These are phyloP conservation scores for Eleusine indica DNA, from an alignment of 176 grass and related monocot species.

Conservation along the genomic window DNA sequence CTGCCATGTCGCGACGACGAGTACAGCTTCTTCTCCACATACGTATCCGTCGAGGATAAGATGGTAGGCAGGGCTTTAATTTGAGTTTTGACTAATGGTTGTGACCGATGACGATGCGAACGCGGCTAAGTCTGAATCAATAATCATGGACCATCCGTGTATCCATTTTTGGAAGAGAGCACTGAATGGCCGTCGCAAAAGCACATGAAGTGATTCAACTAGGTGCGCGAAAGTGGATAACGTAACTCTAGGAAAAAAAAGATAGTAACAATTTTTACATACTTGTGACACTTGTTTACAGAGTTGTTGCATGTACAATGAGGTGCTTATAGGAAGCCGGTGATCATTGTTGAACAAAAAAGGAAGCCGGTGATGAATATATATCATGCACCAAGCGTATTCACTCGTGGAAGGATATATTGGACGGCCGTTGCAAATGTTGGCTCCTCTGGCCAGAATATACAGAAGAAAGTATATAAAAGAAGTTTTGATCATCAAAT, in stretches of 20 bases:
- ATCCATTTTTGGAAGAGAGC: no score
- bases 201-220: no score
- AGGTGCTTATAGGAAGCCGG: no score
- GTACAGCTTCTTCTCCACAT: not conserved
- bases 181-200: not conserved
- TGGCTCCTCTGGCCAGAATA: not conserved
- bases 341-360: no score
- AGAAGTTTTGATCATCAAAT: not conserved
- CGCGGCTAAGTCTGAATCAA: not conserved
- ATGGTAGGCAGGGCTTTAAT: not conserved
- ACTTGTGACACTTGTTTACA: no score
- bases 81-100: not conserved
- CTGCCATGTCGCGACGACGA: not conserved
- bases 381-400: no score
- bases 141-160: not conserved
- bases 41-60: not conserved
- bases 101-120: not conserved
- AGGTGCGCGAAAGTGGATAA: not conserved
- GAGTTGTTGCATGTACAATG: no score
- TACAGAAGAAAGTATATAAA: not conserved
- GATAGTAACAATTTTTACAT: not conserved
- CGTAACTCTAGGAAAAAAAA: not conserved
- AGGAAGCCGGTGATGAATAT: no score
- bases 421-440: not conserved
- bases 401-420: no score